phyloP scores from a whole-genome alignment of 805 yeast species.

The Lachancea sp. region DNA sequence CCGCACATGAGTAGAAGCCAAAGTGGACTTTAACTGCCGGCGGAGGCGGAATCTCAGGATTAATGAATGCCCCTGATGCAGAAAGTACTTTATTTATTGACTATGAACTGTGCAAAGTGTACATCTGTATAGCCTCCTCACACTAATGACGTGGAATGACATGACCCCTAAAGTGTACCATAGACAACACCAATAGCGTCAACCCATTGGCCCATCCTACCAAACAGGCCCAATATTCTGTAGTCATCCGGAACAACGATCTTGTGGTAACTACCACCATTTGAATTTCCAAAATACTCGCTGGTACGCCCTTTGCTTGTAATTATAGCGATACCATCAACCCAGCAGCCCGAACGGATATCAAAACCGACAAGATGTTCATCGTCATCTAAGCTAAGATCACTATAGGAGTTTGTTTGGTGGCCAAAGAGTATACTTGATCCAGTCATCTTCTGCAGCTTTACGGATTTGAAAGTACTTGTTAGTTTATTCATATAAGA shows the following conservation, averaged over 20 bases:
- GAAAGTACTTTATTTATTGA: not conserved
- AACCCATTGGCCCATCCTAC: slow-evolving; percentile 64
- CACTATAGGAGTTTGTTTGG: slow-evolving; percentile 45
- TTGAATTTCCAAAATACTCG: slow-evolving; percentile 56
- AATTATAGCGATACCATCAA: slow-evolving; percentile 75
- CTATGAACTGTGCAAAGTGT: not conserved
- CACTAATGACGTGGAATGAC: slow-evolving; percentile 7
- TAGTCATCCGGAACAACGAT: slow-evolving; percentile 61
- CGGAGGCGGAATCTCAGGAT: not conserved
- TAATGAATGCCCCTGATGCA: slow-evolving; percentile 1
- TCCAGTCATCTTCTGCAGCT: slow-evolving; percentile 11
- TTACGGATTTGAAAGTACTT: slow-evolving; percentile 20
- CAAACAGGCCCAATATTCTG: slow-evolving; percentile 62
- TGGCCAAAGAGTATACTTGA: slow-evolving; percentile 43
- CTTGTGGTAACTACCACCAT: slow-evolving; percentile 58
- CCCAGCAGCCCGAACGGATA: slow-evolving; percentile 77
- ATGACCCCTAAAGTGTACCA: slow-evolving; percentile 18
- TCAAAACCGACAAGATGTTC: slow-evolving; percentile 57
- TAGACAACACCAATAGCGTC: slow-evolving; percentile 69
- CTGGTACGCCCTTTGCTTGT: slow-evolving; percentile 52
- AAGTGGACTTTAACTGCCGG: slow-evolving; percentile 10
- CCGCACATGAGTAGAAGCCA: slow-evolving; percentile 16
- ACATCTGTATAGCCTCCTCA: not conserved
- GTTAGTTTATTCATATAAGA: slow-evolving; percentile 35
- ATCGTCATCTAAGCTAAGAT: slow-evolving; percentile 47